Base-by-base conservation (phyloP, 2,329 filamentous ascomycete species). In the Diplodia seriata region DNA sequence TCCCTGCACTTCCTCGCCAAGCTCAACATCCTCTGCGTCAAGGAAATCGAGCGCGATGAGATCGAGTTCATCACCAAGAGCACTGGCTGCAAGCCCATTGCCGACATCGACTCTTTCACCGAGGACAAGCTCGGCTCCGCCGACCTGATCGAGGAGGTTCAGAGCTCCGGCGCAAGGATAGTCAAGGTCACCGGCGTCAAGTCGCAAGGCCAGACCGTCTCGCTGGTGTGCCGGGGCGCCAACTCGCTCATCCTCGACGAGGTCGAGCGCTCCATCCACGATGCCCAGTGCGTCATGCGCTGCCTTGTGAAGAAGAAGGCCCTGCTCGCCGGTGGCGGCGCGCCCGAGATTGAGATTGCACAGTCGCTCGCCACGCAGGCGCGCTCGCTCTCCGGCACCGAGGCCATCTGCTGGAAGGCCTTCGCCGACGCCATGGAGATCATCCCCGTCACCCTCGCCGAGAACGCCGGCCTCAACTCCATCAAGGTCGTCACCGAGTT, bases 31-130 rank as follows among this genome's bases (percentile, higher is more conserved):
- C 85, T 98, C 71, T 92, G 91, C 55, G 87, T 99, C 81, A 99
- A 98, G 85, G 95, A 99, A 73, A 97, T 99, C 75, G 95, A 99
- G 85, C 90, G 95, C 71, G 95, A 99, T 76, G 95, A 99, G 82
- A 93, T 99, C 69, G 95, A 99, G 81, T 99, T 99, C 81, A 92
- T 99, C 80, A 98, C 94, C 91, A 99, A 98, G 85, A 97, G 92
- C 70, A 97, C 94, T 43, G 95, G 95, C 75, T 99, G 95, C 89
- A 99, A 99, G 84, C 95, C 95, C 62, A 95, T 99, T 76, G 95
- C 95, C 74, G 96, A 99, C 77, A 91, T 99, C 76, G 95, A 99
- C 81, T 97, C 94, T 14, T 99, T 99, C 83, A 95, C 93, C 20
- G 95, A 99, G 82, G 95, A 99, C 82, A 99, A 98, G 85, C 89